phyloP scores from a whole-genome alignment of 257 asterid genomes.

The Forsythia suspensa region DNA sequence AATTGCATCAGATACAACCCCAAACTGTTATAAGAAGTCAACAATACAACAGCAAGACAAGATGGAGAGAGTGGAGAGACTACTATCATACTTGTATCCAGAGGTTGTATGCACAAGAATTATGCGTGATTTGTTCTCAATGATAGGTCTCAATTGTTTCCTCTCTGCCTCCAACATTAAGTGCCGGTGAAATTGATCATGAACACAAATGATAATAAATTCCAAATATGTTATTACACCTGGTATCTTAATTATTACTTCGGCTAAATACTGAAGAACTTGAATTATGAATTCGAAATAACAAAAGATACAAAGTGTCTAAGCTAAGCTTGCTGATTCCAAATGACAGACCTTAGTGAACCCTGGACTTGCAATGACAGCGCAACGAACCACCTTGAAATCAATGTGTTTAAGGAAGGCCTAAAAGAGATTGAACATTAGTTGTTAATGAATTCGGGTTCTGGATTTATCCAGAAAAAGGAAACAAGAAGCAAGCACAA shows the following conservation, averaged over 20 bases:
- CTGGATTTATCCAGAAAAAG: conserved; percentile 9
- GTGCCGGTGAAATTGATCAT: conserved; percentile 97
- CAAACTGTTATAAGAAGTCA: neutral
- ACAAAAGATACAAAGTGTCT: neutral
- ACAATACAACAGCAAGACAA: neutral
- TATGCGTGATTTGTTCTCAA: conserved; percentile 93
- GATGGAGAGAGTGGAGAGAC: neutral
- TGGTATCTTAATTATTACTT: neutral
- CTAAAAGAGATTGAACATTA: conserved; percentile 41
- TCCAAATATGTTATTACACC: neutral
- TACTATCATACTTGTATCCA: conserved; percentile 71
- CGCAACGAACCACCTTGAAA: conserved; percentile 90
- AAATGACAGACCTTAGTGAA: conserved; percentile 76
- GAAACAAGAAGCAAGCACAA: conserved; percentile 7
- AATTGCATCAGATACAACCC: neutral
- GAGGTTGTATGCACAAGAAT: conserved; percentile 91
- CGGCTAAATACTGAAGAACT: neutral
- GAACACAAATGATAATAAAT: conserved; percentile 22
- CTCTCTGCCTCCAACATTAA: conserved; percentile 95
- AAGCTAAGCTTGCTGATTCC: conserved; percentile 6
- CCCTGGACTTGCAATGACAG: conserved; percentile 99
- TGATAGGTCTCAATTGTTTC: conserved; percentile 78
- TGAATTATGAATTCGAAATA: neutral
- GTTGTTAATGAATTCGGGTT: conserved; percentile 14
- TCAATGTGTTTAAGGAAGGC: conserved; percentile 82